Conservation (phyloP, 2,329 filamentous ascomycete genomes). For the Monilinia aucupariae region DNA sequence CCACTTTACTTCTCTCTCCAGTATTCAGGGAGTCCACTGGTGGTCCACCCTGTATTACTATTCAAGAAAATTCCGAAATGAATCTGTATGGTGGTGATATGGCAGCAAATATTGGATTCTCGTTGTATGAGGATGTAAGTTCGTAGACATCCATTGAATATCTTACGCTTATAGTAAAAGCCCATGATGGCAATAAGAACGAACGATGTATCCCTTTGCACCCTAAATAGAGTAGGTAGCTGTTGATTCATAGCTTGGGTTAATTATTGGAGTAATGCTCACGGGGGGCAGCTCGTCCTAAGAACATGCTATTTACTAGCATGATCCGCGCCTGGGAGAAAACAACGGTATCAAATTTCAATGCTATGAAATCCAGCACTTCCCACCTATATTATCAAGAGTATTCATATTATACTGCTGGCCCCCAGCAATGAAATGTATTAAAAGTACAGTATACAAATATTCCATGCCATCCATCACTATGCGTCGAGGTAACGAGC, state of each 20-base stretch:
- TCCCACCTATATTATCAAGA: background rate
- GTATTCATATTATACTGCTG: background rate
- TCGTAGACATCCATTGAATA: no score
- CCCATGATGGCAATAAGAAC: no score
- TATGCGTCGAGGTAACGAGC: background rate
- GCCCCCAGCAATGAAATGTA: background rate
- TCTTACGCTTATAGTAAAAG: no score
- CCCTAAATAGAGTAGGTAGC: no score
- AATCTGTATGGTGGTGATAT: no score
- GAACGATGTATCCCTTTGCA: no score
- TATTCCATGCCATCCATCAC: background rate
- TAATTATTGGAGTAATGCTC: background rate
- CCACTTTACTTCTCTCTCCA: no score
- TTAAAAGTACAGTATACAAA: constrained; percentile 9
- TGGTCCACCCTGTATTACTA: no score
- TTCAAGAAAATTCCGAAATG: no score
- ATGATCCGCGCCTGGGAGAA: background rate
- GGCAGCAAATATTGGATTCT: no score
- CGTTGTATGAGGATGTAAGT: no score
- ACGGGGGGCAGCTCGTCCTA: background rate
- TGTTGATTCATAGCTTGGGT: background rate
- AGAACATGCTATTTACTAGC: background rate
- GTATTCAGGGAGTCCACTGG: no score
- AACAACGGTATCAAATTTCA: background rate
- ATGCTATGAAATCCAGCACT: background rate